Evolutionary conservation across 176 grass and related monocot species (phyloP), one percentile per base, ranked within the genome.

Genomic region (Eleusine indica): DNA sequence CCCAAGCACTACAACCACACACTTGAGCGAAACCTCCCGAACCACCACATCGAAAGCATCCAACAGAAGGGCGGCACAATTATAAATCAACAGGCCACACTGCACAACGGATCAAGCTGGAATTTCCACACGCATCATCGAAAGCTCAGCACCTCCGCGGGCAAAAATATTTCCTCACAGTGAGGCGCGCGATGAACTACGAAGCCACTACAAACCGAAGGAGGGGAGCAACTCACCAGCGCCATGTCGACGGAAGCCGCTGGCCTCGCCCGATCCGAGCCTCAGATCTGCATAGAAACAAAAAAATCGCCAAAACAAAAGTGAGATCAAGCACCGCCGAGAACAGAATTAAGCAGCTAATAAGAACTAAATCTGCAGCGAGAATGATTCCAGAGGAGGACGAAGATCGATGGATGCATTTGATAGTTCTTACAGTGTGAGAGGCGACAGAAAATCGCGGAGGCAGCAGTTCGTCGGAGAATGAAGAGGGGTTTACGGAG

Each of bases 211-310:
- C 9, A 8, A 72, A 70, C 28, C 0, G 1, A 48, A 1, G 4
- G 1, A 7, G 7, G 0, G 5, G 5, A 21, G 15, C 35, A 13
- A 86, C 88, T 90, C 74, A 90, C 88, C 3, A 90, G 79, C 60
- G 79, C 84, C 88, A 90, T 90, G 68, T 5, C 74, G 60, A 65
- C 68, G 5, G 74, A 22, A 68, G 60, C n/a, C 47, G 68, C 84
- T 49, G 49, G 32, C 71, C 29, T 25, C 70, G 16, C 51, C 76
- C 32, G 76, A 52, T 75, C 82, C 63, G 9, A 74, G n/a, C 37
- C 74, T 68, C 60, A 61, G 79, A 82, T 90, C 88, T 83, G 84
- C 79, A 70, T 32, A 21, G 0, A 47, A 32, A 43, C 5, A 5
- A 74, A 74, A 74, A 74, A 65, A 80, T 14, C 3, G 60, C 16